Conservation (phyloP, 192 early-diverging fungal genomes). For the Pilaira anomala region DNA sequence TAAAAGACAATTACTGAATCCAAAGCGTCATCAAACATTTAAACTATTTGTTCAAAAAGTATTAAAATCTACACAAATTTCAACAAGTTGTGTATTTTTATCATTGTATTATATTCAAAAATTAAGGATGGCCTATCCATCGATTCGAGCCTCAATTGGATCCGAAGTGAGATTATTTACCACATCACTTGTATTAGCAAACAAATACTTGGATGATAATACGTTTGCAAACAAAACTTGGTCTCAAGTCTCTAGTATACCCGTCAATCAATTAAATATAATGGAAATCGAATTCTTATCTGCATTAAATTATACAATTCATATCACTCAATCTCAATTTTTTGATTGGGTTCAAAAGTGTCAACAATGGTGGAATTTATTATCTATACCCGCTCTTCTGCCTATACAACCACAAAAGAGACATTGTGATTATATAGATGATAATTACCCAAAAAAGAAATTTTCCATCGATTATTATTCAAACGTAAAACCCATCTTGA, state of each 20-base stretch:
- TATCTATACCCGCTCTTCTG: slow-evolving; percentile 6
- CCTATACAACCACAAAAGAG: too few relatives aligned
- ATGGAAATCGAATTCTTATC: slow-evolving; percentile 87
- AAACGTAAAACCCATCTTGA: slow-evolving; percentile 23
- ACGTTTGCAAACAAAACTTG: slow-evolving; percentile 85
- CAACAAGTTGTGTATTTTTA: slow-evolving; percentile 59
- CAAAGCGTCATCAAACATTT: slow-evolving; percentile 30
- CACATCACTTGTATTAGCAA: slow-evolving; percentile 81
- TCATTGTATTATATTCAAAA: slow-evolving; percentile 63
- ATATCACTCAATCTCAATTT: slow-evolving; percentile 68
- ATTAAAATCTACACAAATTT: slow-evolving; percentile 58
- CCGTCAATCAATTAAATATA: slow-evolving; percentile 73
- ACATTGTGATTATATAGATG: too few relatives aligned
- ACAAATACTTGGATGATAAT: slow-evolving; percentile 87
- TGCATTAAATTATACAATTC: slow-evolving; percentile 71
- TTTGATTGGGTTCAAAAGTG: slow-evolving; percentile 54
- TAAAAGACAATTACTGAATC: slow-evolving; percentile 2
- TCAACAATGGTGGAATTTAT: slow-evolving; percentile 24
- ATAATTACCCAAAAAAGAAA: too few relatives aligned
- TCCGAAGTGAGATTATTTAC: slow-evolving; percentile 82
- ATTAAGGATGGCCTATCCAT: slow-evolving; percentile 52
- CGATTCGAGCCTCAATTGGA: slow-evolving; percentile 60
- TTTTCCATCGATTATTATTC: too few relatives aligned
- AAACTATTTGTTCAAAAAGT: slow-evolving; percentile 51
- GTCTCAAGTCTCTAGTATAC: slow-evolving; percentile 81